phyloP scores from a whole-genome alignment of 2,329 filamentous ascomycete species.

The Lasiodiplodia hormozganensis region DNA sequence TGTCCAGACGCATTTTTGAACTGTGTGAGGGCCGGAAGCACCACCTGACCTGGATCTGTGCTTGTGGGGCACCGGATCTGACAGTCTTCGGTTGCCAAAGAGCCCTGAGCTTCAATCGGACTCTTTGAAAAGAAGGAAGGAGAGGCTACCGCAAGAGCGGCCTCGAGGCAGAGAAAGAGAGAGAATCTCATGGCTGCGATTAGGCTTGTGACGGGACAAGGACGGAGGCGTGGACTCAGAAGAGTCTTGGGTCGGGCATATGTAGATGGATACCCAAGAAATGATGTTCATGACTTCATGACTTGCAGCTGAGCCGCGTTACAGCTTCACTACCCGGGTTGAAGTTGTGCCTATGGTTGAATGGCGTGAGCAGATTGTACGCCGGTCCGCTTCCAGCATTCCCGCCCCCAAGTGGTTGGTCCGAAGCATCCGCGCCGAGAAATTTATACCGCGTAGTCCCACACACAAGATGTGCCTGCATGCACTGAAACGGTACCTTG shows the following conservation, averaged over 20 bases:
- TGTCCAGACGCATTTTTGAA: not conserved
- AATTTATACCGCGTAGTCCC: constrained; percentile 1
- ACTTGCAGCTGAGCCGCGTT: not conserved
- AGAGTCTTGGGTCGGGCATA: not conserved
- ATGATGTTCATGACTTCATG: not conserved
- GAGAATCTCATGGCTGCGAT: not conserved
- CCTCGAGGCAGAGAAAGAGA: not conserved
- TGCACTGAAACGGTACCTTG: not conserved
- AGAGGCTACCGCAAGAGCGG: not conserved
- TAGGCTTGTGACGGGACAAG: not conserved
- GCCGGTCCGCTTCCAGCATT: not conserved
- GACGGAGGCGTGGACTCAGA: not conserved
- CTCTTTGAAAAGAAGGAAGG: not conserved
- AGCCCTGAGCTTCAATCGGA: not conserved
- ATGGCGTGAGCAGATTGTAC: not conserved
- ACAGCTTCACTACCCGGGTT: not conserved
- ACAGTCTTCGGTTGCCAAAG: not conserved
- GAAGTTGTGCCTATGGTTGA: not conserved
- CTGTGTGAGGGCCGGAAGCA: not conserved
- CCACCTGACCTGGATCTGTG: not conserved
- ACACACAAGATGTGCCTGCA: not conserved
- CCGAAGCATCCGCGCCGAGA: not conserved
- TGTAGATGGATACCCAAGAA: not conserved
- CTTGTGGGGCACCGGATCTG: not conserved
- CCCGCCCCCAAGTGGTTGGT: not conserved